Percentiles rank a stretch among this genome's conserved stretches.
Evolutionary conservation across 2,329 filamentous ascomycete genomes (phyloP).

Genomic region (Aureobasidium sp.): DNA sequence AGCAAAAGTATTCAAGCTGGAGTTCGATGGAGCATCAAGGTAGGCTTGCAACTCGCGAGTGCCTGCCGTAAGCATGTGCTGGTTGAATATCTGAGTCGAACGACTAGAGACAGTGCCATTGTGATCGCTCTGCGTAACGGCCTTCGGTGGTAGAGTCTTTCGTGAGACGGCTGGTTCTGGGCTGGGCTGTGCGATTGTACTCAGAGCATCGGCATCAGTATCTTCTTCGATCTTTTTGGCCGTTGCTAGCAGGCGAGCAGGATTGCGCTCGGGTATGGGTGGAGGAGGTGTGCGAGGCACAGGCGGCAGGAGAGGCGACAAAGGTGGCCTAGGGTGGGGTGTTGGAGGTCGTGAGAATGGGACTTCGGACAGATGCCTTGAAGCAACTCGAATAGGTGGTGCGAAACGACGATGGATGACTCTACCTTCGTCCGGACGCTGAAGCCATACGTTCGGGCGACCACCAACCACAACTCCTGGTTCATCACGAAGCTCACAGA

Average conservation of each 20-base stretch:
- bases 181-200: neutral
- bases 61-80: neutral
- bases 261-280: neutral
- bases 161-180: neutral
- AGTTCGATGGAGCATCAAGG: neutral
- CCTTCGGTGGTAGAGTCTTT: neutral
- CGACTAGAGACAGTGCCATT: neutral
- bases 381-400: neutral
- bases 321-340: neutral
- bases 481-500: neutral
- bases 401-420: neutral
- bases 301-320: neutral
- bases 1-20: neutral
- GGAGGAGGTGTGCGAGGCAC: neutral
- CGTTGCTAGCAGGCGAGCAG: neutral
- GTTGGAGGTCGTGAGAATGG: neutral
- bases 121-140: neutral
- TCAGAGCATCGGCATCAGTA: neutral
- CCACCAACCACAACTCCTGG: neutral
- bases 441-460: neutral
- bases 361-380: neutral
- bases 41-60: slow-evolving; percentile 5
- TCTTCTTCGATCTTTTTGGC: neutral
- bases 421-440: neutral
- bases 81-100: slow-evolving; percentile 1